Evolutionary conservation across 495 filamentous ascomycete species (phyloP).

Genomic region (Durotheca rogersii): DNA sequence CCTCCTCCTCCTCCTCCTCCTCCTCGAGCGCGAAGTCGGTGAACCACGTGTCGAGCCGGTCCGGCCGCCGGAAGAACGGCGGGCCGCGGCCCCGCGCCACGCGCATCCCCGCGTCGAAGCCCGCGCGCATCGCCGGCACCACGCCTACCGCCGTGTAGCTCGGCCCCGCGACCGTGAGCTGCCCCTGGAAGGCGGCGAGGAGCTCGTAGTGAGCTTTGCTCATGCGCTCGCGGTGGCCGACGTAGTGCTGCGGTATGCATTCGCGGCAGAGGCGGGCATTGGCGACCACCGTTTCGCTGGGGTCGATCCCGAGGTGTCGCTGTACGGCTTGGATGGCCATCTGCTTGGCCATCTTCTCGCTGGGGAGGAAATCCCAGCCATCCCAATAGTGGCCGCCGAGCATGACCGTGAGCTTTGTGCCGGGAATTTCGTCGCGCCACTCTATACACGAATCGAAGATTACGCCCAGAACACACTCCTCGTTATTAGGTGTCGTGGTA

Average conservation of each 20-base stretch:
- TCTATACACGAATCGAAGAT: conserved; percentile 80
- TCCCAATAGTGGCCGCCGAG: conserved; percentile 94
- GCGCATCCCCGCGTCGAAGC: conserved; percentile 36
- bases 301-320: conserved; percentile 69
- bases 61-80: conserved; percentile 16
- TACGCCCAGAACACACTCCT: conserved; percentile 82
- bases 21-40: background rate
- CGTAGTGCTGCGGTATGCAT: conserved; percentile 86
- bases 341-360: conserved; percentile 59
- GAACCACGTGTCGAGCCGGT: background rate
- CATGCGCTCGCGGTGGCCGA: conserved; percentile 72
- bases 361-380: conserved; percentile 51
- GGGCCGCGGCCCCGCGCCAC: conserved; percentile 27
- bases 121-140: conserved; percentile 42
- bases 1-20: too few relatives aligned
- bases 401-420: conserved; percentile 94
- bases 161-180: conserved; percentile 73
- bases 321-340: conserved; percentile 69
- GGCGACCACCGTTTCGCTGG: conserved; percentile 46
- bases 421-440: conserved; percentile 38
- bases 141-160: conserved; percentile 61
- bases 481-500: conserved; percentile 75
- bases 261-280: conserved; percentile 65
- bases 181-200: conserved; percentile 56
- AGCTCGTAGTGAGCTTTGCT: conserved; percentile 56